phyloP scores from a whole-genome alignment of 805 yeast species.

The Jamesozyma spencerorum region DNA sequence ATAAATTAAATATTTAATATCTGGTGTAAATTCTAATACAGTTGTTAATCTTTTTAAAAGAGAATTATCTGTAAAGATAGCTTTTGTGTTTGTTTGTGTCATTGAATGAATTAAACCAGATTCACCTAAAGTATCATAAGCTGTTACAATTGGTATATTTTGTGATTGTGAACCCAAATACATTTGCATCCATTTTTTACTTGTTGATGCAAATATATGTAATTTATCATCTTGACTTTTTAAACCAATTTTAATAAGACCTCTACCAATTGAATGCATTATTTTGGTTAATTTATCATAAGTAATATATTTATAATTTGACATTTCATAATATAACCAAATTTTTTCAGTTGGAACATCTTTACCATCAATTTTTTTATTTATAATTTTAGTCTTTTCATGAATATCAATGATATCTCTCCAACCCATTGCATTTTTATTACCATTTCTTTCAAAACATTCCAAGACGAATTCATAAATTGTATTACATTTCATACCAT shows the following conservation, averaged over 20 bases:
- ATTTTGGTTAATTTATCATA: conserved; percentile 46
- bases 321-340: conserved; percentile 78
- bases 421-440: conserved; percentile 58
- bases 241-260: conserved; percentile 66
- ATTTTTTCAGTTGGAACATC: conserved; percentile 64
- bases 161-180: conserved; percentile 73
- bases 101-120: conserved; percentile 79
- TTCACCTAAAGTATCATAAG: conserved; percentile 92
- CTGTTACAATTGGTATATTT: conserved; percentile 84
- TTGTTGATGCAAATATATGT: conserved; percentile 83
- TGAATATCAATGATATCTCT: conserved; percentile 69
- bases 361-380: conserved; percentile 72
- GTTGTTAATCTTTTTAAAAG: conserved; percentile 56
- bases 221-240: conserved; percentile 44
- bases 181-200: conserved; percentile 87
- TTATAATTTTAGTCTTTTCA: conserved; percentile 63
- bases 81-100: conserved; percentile 68
- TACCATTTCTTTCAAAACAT: conserved; percentile 47
- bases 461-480: conserved; percentile 63
- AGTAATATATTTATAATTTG: conserved; percentile 58
- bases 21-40: conserved; percentile 59
- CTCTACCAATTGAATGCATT: conserved; percentile 56
- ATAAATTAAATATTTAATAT: conserved; percentile 63
- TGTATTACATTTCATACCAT: conserved; percentile 54
- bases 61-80: conserved; percentile 75